Percentiles rank a stretch among this genome's conserved stretches.
Conservation (phyloP, 2,329 filamentous ascomycete genomes). For the Tolypocladium amazonense region DNA sequence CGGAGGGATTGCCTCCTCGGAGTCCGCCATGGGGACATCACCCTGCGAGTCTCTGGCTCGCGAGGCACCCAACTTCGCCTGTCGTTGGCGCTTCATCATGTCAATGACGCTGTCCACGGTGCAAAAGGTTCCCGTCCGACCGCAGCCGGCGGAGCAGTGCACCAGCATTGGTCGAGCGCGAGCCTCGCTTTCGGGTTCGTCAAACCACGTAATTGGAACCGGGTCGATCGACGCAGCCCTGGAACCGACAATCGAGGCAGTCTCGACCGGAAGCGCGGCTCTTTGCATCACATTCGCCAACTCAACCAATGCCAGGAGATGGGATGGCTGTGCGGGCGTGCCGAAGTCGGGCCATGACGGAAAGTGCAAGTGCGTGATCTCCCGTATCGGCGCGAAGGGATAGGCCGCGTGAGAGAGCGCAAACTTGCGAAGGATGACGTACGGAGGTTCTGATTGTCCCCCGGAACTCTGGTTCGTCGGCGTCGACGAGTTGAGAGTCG, state of each 20-base stretch:
- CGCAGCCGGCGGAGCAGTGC: slow-evolving; percentile 93
- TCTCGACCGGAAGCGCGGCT: slow-evolving; percentile 38
- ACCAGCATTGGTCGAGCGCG: slow-evolving; percentile 66
- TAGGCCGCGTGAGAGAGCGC: slow-evolving; percentile 64
- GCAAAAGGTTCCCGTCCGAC: slow-evolving; percentile 91
- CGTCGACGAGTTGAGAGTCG: slow-evolving; percentile 25
- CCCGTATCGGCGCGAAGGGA: slow-evolving; percentile 77
- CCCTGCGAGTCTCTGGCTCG: slow-evolving; percentile 23
- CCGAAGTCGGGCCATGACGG: slow-evolving; percentile 97
- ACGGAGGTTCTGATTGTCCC: slow-evolving; percentile 48
- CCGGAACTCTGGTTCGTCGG: slow-evolving; percentile 15
- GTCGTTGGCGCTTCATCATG: slow-evolving; percentile 81
- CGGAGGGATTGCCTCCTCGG: slow-evolving; percentile 18
- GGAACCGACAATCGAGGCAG: slow-evolving; percentile 22
- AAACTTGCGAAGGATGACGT: slow-evolving; percentile 79
- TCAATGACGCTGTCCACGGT: slow-evolving; percentile 93
- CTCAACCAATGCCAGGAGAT: slow-evolving; percentile 83
- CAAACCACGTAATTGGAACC: slow-evolving; percentile 33
- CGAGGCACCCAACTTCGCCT: slow-evolving; percentile 18
- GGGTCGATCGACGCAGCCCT: slow-evolving; percentile 17
- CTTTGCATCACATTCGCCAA: slow-evolving; percentile 68
- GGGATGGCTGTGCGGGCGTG: slow-evolving; percentile 76
- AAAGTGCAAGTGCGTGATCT: slow-evolving; percentile 92
- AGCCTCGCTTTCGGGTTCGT: slow-evolving; percentile 47
- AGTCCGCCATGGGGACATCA: slow-evolving; percentile 33